Conservation (phyloP, 345 rosid species). For the Lagerstroemia speciosa region DNA sequence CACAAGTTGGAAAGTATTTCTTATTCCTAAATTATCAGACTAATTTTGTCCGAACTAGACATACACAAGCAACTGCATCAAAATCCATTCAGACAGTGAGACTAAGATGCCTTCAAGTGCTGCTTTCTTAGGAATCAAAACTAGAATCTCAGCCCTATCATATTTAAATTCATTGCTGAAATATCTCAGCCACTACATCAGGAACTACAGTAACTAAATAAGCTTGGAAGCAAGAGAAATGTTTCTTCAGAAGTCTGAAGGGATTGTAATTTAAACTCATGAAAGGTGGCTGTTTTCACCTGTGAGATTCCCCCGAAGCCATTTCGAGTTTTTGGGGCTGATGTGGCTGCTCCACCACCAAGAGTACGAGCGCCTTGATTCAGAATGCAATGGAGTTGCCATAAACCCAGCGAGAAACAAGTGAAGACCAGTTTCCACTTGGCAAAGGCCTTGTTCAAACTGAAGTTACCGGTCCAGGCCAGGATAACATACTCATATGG, state of each 20-base stretch:
- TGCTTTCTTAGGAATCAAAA: not conserved
- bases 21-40: too few species aligned
- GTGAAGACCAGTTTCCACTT: constrained; percentile 50
- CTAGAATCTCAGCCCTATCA: not conserved
- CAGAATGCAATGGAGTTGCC: constrained; percentile 50
- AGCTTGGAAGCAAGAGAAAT: not conserved
- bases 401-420: constrained; percentile 51
- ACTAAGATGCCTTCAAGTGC: not conserved
- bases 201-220: not conserved
- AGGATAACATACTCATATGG: constrained; percentile 21
- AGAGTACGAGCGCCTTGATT: constrained; percentile 66
- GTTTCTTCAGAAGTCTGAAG: not conserved
- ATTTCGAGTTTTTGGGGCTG: constrained; percentile 93
- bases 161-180: not conserved
- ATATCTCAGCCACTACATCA: not conserved
- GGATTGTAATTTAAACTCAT: not conserved
- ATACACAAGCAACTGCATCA: not conserved
- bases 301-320: constrained; percentile 97
- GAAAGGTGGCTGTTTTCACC: constrained; percentile 34
- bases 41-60: too few species aligned
- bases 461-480: constrained; percentile 59
- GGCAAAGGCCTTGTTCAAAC: constrained; percentile 34
- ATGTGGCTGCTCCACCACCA: constrained; percentile 99
- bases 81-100: not conserved
- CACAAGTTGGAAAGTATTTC: not conserved